Evolutionary conservation across 306 rosid species (phyloP).

Genomic region (Sicyos edulis): DNA sequence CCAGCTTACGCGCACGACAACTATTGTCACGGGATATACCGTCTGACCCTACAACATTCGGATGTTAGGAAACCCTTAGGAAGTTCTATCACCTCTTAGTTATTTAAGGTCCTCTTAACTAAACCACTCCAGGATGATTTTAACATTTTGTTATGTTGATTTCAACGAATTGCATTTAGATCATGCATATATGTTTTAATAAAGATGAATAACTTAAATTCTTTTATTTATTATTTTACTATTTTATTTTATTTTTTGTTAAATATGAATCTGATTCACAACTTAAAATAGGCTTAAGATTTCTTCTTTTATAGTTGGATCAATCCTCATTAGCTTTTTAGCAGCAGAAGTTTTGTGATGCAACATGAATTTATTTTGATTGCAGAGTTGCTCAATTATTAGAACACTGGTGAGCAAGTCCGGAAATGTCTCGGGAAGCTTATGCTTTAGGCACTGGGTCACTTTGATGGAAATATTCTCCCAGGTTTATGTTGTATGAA

Average conservation of each 20-base stretch:
- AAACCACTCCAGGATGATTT: too few relatives aligned
- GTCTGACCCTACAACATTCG: too few relatives aligned
- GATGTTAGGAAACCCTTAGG: too few relatives aligned
- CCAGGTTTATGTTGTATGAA: conserved; percentile 49
- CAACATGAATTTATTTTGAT: conserved; percentile 23
- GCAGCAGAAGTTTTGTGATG: conserved; percentile 12
- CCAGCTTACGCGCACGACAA: too few relatives aligned
- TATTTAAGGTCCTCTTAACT: too few relatives aligned
- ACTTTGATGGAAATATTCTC: conserved; percentile 56
- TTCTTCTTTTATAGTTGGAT: neutral
- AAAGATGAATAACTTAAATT: neutral
- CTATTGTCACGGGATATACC: too few relatives aligned
- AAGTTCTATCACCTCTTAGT: too few relatives aligned
- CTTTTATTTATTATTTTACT: neutral
- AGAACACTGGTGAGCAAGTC: conserved; percentile 60
- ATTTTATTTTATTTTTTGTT: neutral
- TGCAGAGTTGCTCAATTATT: conserved; percentile 72
- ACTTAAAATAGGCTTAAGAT: neutral
- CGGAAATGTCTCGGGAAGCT: conserved; percentile 45
- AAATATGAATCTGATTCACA: conserved; percentile 5
- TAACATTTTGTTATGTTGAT: too few relatives aligned
- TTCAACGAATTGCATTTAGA: neutral
- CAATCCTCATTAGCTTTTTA: conserved; percentile 5
- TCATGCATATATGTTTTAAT: neutral
- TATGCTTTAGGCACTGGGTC: conserved; percentile 73